A percentile compares a stretch with the other conserved stretches of the same genome.
These are phyloP conservation scores for Filobasidium floriforme DNA, from an alignment of 768 basidiomycete species.

Conservation along the genomic window DNA sequence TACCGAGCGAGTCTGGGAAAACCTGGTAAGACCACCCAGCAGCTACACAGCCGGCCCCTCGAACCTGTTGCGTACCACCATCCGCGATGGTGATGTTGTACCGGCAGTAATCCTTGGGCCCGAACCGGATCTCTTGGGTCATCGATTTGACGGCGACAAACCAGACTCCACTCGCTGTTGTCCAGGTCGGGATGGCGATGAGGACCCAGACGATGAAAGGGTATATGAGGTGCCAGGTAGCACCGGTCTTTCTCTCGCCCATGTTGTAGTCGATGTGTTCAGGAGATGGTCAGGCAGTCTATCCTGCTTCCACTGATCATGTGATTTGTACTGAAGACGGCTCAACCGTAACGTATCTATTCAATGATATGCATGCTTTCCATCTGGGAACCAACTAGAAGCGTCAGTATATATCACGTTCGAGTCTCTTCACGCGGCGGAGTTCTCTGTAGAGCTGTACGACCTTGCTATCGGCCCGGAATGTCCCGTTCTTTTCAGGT, in stretches of 20 bases:
- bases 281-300: not conserved
- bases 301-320: not conserved
- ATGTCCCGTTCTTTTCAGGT: not conserved
- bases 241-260: not conserved
- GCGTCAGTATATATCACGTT: too few relatives aligned
- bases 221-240: conserved; percentile 1
- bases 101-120: conserved; percentile 2
- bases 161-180: not conserved
- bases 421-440: too few relatives aligned
- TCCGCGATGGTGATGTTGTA: conserved; percentile 1
- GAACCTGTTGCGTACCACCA: not conserved
- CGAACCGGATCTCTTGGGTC: not conserved
- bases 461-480: too few relatives aligned
- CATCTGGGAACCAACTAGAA: too few relatives aligned
- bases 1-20: not conserved
- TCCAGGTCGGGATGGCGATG: not conserved
- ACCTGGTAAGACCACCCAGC: not conserved
- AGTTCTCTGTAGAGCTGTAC: too few relatives aligned
- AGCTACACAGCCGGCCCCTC: not conserved
- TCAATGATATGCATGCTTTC: too few relatives aligned
- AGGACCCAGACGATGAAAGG: not conserved
- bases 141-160: not conserved
- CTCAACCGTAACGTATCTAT: too few relatives aligned
- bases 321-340: not conserved
- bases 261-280: not conserved